Evolutionary conservation across 2,329 filamentous ascomycete genomes (phyloP), one percentile per base, ranked within the genome.

Genomic region (Reticulascus tulasneorum): DNA sequence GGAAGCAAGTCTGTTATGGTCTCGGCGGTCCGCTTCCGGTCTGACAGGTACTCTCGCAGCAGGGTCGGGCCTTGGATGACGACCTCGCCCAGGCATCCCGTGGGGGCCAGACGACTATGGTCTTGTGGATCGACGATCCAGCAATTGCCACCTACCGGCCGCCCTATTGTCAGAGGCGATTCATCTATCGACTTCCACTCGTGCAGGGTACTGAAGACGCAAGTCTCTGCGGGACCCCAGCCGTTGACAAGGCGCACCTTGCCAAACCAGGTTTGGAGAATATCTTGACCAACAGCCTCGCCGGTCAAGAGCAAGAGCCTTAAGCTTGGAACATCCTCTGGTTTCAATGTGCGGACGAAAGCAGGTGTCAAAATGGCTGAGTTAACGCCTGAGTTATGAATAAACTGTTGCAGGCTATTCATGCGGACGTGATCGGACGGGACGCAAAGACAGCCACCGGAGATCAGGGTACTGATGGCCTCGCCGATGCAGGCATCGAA

Each of bases 391-490:
- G 15, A 9, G 6, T 24, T 16, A 2, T 10, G n/a, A 17, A 30
- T 21, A 3, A 21, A 20, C 37, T 40, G 67, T 2, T 62, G 54
- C 4, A 79, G 57, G 38, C 76, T 66, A 35, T 69, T 64, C 28
- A 70, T 50, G 11, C 70, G 57, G 37, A 75, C 68, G 8, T 64
- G 51, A 3, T 69, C 58, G 11, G 68, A 66, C 0, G 78, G 76
- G 1, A 81, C 62, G 40, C 77, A 81, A 11, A 82, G 62, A 37
- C 73, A 79, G 0, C 72, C 77, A 13, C 79, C 79, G 20, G 66
- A 56, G 9, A 71, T 60, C 6, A 82, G 56, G 0, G 73, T 65
- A 2, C 67, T 64, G 11, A 77, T 55, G 1, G 71, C 67, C 42
- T 78, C 75, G 0, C 67, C 50, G 1, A 78, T 55, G n/a, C 65